These are phyloP conservation scores for Zychaea mexicana DNA, from an alignment of 371 early-diverging fungal genomes.

Conservation along the genomic window DNA sequence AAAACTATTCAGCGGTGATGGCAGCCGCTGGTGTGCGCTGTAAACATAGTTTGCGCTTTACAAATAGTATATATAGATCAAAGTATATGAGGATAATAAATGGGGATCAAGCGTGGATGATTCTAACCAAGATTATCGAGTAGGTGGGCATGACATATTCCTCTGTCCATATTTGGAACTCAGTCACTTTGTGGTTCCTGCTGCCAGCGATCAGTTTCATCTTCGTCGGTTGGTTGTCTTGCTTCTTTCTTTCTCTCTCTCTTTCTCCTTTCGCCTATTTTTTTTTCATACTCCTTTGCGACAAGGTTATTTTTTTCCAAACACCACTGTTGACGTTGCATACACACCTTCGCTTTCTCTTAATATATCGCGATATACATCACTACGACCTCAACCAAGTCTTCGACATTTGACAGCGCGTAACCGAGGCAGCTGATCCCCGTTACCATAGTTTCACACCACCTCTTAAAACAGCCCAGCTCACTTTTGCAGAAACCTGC, in stretches of 20 bases:
- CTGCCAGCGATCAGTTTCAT: not conserved
- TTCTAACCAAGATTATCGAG: no score
- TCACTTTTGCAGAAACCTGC: no score
- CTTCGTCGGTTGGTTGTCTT: not conserved
- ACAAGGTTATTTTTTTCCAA: not conserved
- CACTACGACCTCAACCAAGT: no score
- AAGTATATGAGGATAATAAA: not conserved
- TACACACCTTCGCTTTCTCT: not conserved
- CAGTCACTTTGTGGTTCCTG: not conserved
- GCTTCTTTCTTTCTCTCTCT: not conserved
- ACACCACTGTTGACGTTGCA: not conserved
- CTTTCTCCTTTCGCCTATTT: constrained; percentile 4
- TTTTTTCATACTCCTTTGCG: constrained; percentile 6
- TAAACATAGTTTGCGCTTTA: no score
- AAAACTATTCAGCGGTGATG: no score
- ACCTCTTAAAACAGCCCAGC: no score
- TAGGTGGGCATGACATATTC: no score
- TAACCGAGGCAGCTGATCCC: no score
- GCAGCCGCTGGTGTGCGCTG: no score
- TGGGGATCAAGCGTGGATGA: not conserved
- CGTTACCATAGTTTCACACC: no score
- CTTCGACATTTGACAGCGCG: no score
- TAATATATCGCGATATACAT: not conserved
- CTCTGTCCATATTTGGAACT: not conserved
- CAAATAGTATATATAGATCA: no score